Conservation (phyloP, 176 grass and related monocot species). For the Poa pratensis region DNA sequence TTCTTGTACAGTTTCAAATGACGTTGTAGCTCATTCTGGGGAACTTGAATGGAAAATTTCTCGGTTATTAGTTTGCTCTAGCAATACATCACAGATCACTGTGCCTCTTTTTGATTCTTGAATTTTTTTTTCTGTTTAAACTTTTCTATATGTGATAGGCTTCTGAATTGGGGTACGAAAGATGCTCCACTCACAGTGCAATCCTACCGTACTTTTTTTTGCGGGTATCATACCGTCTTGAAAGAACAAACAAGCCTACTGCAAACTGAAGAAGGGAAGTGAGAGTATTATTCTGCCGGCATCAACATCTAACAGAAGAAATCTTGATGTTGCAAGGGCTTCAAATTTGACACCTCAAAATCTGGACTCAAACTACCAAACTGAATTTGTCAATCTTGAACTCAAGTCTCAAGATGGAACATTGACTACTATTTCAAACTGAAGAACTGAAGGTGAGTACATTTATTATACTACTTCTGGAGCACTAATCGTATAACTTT, state of each 20-base stretch:
- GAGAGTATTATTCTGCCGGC: not conserved
- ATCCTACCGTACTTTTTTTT: not conserved
- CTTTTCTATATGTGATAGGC: not conserved
- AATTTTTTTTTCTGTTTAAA: not conserved
- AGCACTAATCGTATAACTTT: too few relatives aligned
- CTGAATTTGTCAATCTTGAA: not conserved
- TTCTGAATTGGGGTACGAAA: not conserved
- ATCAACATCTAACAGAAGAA: not conserved
- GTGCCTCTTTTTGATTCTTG: not conserved
- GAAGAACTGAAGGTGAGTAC: not conserved
- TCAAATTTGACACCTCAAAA: not conserved
- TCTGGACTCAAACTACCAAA: not conserved
- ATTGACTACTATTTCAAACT: not conserved
- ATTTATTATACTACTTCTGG: too few relatives aligned
- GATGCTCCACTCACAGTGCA: not conserved
- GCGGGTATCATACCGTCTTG: too few relatives aligned
- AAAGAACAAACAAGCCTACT: not conserved
- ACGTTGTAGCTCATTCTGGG: conserved; percentile 37
- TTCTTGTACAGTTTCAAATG: conserved; percentile 56
- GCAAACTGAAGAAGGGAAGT: not conserved
- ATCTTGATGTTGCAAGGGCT: not conserved
- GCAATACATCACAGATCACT: conserved; percentile 38
- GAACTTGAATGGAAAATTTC: conserved; percentile 35
- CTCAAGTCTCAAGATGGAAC: not conserved
- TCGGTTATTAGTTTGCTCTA: conserved; percentile 29